Evolutionary conservation across 1,284 basidiomycete genomes (phyloP), one percentile per base, ranked within the genome.

Genomic region (Prillingera fragicola): DNA sequence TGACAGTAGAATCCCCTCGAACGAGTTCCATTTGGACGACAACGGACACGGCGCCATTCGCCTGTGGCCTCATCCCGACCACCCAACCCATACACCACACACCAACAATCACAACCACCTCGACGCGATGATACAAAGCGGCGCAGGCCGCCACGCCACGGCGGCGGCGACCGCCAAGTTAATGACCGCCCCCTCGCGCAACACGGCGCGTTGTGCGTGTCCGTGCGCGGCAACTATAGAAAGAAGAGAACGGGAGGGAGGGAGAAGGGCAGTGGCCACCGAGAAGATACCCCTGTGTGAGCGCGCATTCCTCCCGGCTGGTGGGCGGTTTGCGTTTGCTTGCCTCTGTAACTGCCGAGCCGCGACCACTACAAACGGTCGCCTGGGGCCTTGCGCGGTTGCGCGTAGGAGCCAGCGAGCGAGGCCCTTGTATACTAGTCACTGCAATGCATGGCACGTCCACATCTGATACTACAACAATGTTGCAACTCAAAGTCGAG

Each of bases 391-490:
- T 8, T 31, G 29, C 1, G 29, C n/a, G 29, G 10, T 39, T 22
- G 8, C 9, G 2, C 19, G 10, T 14, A 15, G 6, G 24, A 9
- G 6, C 24, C 12, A 15, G 33, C 24, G 43, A 44, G 29, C 38
- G 24, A 31, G 41, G 41, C 41, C 41, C 34, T 52, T 52, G 51
- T 52, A 52, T 45, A 52, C 43, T 52, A 52, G 51, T 52, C 51
- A 52, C 50, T 52, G 46, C 51, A 52, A 52, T 52, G 51, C 51
- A 52, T 52, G 46, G 51, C 51, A 52, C 46, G 51, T 52, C 47
- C 43, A 48, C 46, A 48, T 37, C 15, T 43, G 19, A n/a, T n/a
- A n/a, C n/a, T n/a, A n/a, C n/a, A n/a, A n/a, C n/a, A n/a, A n/a
- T n/a, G n/a, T n/a, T n/a, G n/a, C n/a, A n/a, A n/a, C n/a, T n/a